phyloP scores from a whole-genome alignment of 805 yeast genomes.

The Debaryomyces prosopidis region DNA sequence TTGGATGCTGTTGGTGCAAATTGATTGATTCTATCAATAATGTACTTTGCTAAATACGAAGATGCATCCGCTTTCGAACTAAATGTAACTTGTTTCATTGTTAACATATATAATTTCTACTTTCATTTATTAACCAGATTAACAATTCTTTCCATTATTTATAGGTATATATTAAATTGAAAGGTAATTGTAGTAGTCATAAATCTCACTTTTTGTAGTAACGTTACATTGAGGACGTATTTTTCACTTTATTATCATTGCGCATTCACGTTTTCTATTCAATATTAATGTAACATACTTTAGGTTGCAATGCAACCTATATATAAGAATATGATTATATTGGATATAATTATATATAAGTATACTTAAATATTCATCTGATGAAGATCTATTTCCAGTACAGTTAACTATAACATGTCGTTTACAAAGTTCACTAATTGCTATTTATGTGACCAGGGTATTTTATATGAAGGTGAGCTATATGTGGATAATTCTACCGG shows the following conservation, averaged over 20 bases:
- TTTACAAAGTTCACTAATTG: slow-evolving; percentile 42
- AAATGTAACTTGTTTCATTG: slow-evolving; percentile 36
- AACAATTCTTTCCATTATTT: too few species aligned
- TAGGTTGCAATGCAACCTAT: neutral
- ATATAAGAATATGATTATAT: neutral
- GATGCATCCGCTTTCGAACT: slow-evolving; percentile 43
- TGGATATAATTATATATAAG: too few species aligned
- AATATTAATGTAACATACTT: neutral
- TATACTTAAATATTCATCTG: too few species aligned
- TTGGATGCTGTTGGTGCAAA: slow-evolving; percentile 44
- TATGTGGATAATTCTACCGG: slow-evolving; percentile 45
- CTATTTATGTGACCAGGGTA: slow-evolving; percentile 44
- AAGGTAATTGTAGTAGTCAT: too few species aligned
- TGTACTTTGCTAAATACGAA: slow-evolving; percentile 44
- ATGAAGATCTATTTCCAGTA: too few species aligned
- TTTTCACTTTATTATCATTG: neutral
- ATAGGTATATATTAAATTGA: too few species aligned
- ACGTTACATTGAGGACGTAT: neutral
- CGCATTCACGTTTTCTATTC: neutral
- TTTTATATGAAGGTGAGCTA: slow-evolving; percentile 36
- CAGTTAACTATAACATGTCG: slow-evolving; percentile 1
- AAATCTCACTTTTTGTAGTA: neutral
- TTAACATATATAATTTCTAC: neutral
- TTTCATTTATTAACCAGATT: too few species aligned
- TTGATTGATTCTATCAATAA: slow-evolving; percentile 41